phyloP scores from a whole-genome alignment of 345 rosid species.

The Sonneratia caseolaris region DNA sequence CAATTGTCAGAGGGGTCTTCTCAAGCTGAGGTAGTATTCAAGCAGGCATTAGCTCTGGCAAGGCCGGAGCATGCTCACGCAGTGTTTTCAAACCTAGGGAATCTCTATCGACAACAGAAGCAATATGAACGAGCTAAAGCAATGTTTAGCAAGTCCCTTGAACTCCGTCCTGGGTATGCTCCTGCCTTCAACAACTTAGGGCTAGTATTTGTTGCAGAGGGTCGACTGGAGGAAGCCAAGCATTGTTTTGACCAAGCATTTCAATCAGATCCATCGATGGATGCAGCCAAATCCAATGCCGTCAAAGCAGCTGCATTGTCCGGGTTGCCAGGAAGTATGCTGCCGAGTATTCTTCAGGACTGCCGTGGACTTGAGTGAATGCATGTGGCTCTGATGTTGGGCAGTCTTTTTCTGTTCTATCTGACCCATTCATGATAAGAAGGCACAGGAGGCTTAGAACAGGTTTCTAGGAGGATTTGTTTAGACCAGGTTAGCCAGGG shows the following conservation, averaged over 20 bases:
- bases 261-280: constrained; percentile 69
- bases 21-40: constrained; percentile 57
- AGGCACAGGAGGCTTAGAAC: background rate
- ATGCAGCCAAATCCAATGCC: constrained; percentile 85
- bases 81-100: constrained; percentile 81
- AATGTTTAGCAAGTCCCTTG: constrained; percentile 77
- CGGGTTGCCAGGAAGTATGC: constrained; percentile 1
- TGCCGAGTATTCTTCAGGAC: background rate
- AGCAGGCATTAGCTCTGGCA: constrained; percentile 57
- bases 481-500: background rate
- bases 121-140: constrained; percentile 79
- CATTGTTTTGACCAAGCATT: constrained; percentile 74
- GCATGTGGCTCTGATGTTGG: background rate
- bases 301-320: constrained; percentile 13
- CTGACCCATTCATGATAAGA: background rate
- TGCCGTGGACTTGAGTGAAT: background rate
- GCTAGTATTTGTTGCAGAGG: constrained; percentile 82
- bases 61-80: constrained; percentile 52
- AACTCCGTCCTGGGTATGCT: constrained; percentile 80
- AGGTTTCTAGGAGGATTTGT: background rate
- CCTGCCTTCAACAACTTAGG: constrained; percentile 95
- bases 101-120: constrained; percentile 68
- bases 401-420: background rate
- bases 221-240: constrained; percentile 79
- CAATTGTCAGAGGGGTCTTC: constrained; percentile 63